Base-by-base conservation (phyloP, 2,329 filamentous ascomycete species). In the Metarhizium album region DNA sequence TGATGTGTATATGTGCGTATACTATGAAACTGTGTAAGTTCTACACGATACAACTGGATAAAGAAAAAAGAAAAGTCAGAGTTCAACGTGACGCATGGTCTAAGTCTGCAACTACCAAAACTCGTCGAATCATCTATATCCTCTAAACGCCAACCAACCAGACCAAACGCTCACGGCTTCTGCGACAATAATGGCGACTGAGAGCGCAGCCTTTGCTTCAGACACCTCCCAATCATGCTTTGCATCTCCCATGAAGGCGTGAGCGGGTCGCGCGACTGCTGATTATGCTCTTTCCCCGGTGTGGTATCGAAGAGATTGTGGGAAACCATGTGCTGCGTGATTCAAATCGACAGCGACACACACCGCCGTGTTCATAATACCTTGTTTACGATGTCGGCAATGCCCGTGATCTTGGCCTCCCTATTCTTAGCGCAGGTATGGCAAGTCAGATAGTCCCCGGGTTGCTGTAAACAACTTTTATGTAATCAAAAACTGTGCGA, bases 51-150 rank as follows among this genome's bases (percentile, higher is more conserved):
- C 22, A 20, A 9, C 22, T 43, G 40, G 20, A 14, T 23, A 16
- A 43, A 43, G 24, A 11, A 45, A 48, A 31, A 46, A 24, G 20
- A 35, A 29, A 45, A 37, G 40, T 35, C 22, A 52, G n/a, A 46
- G 40, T 33, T 47, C 49, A 47, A 46, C 29, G 50, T 46, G 50
- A 52, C 52, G 54, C 54, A 51, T 53, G 52, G 55, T 59, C 57
- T 58, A 59, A 51, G 48, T 51, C 51, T 54, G 55, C 53, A 56
- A 53, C 52, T 51, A 58, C 50, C 48, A 27, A 53, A 66, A 59
- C 63, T 66, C 63, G 59, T 68, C 60, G 61, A 66, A 64, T 67
- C 64, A 61, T 68, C 66, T 68, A 68, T 67, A 60, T 56, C 60
- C 60, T 58, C 64, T 62, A 62, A 68, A 68, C 66, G 66, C 66